Evolutionary conservation across 2,329 filamentous ascomycete species (phyloP).

Genomic region (Fusarium illudens): DNA sequence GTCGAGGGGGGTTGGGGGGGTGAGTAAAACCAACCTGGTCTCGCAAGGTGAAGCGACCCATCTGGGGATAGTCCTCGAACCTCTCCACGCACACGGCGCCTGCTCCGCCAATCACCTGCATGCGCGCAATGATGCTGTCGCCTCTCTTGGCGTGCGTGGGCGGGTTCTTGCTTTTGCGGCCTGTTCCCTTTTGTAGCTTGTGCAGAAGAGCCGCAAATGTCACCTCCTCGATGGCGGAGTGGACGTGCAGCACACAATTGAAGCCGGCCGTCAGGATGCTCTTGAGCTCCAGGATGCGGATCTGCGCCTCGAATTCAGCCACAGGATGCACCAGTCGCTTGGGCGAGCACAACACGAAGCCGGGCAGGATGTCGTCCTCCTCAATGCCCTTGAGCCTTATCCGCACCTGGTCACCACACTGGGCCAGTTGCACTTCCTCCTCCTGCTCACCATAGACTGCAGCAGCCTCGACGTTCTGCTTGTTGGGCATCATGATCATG

Average conservation of each 20-base stretch:
- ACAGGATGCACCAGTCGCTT: slow-evolving; percentile 95
- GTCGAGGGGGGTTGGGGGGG: slow-evolving; percentile 11
- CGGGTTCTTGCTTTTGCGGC: slow-evolving; percentile 89
- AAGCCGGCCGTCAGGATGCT: slow-evolving; percentile 93
- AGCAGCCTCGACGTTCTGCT: slow-evolving; percentile 79
- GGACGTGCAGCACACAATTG: slow-evolving; percentile 97
- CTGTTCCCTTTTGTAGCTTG: slow-evolving; percentile 94
- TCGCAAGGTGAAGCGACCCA: slow-evolving; percentile 89
- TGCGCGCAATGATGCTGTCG: slow-evolving; percentile 87
- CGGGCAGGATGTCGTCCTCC: slow-evolving; percentile 95
- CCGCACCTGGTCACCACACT: slow-evolving; percentile 94
- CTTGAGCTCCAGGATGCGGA: slow-evolving; percentile 93
- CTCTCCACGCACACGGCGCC: slow-evolving; percentile 91
- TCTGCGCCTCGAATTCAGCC: slow-evolving; percentile 90
- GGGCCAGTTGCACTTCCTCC: slow-evolving; percentile 83
- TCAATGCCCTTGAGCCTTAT: slow-evolving; percentile 92
- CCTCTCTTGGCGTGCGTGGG: slow-evolving; percentile 88
- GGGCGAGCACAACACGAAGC: slow-evolving; percentile 94
- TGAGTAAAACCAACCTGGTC: slow-evolving; percentile 71
- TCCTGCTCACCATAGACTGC: slow-evolving; percentile 96
- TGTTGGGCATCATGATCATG: slow-evolving; percentile 96
- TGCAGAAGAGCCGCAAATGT: slow-evolving; percentile 89
- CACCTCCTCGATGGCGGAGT: slow-evolving; percentile 97
- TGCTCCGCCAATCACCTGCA: slow-evolving; percentile 86
- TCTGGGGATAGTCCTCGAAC: slow-evolving; percentile 95